These are phyloP conservation scores for Hemerocallis citrina DNA, from an alignment of 106 monocot species.

Conservation along the genomic window DNA sequence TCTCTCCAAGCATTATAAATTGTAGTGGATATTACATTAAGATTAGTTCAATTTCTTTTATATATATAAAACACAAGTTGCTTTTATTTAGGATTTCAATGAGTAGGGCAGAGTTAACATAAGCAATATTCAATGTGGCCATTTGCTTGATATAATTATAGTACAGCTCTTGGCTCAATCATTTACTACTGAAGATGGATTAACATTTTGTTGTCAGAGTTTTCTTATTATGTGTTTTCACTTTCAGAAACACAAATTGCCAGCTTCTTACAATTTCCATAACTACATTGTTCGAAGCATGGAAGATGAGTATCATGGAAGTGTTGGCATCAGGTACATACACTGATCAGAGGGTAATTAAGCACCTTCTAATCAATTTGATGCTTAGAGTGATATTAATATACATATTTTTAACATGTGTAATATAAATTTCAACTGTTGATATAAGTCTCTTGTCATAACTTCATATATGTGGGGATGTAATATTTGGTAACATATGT, in stretches of 20 bases:
- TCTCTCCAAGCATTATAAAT: no score
- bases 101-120: no score
- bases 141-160: no score
- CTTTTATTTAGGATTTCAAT: no score
- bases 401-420: neutral
- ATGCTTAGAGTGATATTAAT: neutral
- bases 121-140: no score
- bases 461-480: neutral
- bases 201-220: neutral
- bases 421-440: neutral
- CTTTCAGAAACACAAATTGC: slow-evolving; percentile 80
- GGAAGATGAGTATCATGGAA: slow-evolving; percentile 89
- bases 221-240: slow-evolving; percentile 1
- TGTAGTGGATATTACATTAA: no score
- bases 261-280: slow-evolving; percentile 76
- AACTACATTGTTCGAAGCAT: slow-evolving; percentile 93
- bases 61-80: no score
- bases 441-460: neutral
- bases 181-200: neutral
- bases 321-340: slow-evolving; percentile 75
- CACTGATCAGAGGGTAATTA: neutral
- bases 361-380: no score
- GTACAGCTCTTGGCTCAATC: neutral
- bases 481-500: neutral
- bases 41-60: no score